A percentile compares a stretch with the other conserved stretches of the same genome.
phyloP scores from a whole-genome alignment of 805 yeast genomes.

The Wickerhamomyces bisporus region DNA sequence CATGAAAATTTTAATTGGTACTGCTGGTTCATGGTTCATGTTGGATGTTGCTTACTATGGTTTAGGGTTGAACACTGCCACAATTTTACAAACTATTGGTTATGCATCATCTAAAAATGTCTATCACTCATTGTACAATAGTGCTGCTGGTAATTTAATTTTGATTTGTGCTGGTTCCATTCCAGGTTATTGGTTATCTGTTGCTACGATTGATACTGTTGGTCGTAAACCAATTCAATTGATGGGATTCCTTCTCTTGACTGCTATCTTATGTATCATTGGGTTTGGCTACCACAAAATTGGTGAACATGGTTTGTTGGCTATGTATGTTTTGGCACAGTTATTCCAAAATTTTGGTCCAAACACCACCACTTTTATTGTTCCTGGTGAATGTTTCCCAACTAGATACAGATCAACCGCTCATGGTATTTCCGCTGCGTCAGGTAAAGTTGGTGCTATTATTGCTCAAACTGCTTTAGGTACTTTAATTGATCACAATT shows the following conservation, averaged over 20 bases:
- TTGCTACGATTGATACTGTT: conserved; percentile 70
- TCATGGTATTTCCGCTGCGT: conserved; percentile 90
- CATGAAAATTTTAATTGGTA: conserved; percentile 77
- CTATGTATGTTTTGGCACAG: conserved; percentile 73
- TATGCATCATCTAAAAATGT: conserved; percentile 69
- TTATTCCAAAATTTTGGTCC: conserved; percentile 93
- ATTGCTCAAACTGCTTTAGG: conserved; percentile 86
- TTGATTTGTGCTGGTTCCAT: conserved; percentile 91
- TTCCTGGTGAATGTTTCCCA: conserved; percentile 91
- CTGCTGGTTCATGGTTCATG: conserved; percentile 89
- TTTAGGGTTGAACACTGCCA: conserved; percentile 75
- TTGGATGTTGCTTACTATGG: conserved; percentile 91
- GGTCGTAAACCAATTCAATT: conserved; percentile 86
- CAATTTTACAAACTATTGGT: conserved; percentile 78
- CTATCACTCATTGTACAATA: conserved; percentile 63
- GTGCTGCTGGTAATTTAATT: conserved; percentile 90
- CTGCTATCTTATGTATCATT: conserved; percentile 68
- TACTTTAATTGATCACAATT: conserved; percentile 74
- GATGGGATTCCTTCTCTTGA: conserved; percentile 67
- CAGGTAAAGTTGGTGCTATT: conserved; percentile 90
- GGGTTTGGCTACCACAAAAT: conserved; percentile 81
- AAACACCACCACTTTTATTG: conserved; percentile 83
- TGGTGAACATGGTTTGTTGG: conserved; percentile 62
- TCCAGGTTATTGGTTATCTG: conserved; percentile 90
- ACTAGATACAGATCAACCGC: conserved; percentile 95